A percentile compares a stretch with the other conserved stretches of the same genome.
Conservation (phyloP, 2,329 filamentous ascomycete genomes). For the Lachnellula subtilissima region DNA sequence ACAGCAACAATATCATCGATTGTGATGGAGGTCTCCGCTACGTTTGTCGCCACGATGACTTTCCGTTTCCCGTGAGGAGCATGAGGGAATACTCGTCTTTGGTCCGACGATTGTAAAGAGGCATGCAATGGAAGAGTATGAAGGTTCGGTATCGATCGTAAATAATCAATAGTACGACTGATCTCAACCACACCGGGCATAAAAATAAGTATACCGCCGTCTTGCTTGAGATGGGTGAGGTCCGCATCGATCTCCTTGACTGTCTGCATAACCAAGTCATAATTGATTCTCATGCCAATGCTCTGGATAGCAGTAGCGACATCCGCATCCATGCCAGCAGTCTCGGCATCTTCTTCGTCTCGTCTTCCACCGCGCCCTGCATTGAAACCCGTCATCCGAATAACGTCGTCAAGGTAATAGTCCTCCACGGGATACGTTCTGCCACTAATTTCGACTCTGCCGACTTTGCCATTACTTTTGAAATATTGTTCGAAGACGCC, state of each 20-base stretch:
- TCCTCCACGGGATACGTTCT: conserved; percentile 87
- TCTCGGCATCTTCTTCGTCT: conserved; percentile 40
- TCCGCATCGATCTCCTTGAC: conserved; percentile 77
- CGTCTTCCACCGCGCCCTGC: conserved; percentile 36
- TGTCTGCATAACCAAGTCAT: conserved; percentile 75
- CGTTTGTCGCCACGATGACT: conserved; percentile 91
- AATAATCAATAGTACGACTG: conserved; percentile 66
- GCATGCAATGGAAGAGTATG: conserved; percentile 87
- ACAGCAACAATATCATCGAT: conserved; percentile 97
- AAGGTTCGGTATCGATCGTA: conserved; percentile 61
- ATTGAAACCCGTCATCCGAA: conserved; percentile 72
- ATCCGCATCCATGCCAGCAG: conserved; percentile 45
- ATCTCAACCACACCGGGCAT: conserved; percentile 91
- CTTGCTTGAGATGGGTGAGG: conserved; percentile 57
- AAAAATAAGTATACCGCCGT: conserved; percentile 93
- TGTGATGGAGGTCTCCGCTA: conserved; percentile 96
- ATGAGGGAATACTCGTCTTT: conserved; percentile 76
- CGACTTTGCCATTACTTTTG: conserved; percentile 63
- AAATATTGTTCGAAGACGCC: conserved; percentile 83
- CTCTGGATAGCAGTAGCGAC: conserved; percentile 68
- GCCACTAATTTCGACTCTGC: conserved; percentile 79
- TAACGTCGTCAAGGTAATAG: conserved; percentile 82
- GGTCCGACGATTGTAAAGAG: conserved; percentile 81
- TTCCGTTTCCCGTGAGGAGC: conserved; percentile 80
- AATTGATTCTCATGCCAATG: conserved; percentile 83